phyloP scores from a whole-genome alignment of 345 rosid species.

The Moricandia arvensis region DNA sequence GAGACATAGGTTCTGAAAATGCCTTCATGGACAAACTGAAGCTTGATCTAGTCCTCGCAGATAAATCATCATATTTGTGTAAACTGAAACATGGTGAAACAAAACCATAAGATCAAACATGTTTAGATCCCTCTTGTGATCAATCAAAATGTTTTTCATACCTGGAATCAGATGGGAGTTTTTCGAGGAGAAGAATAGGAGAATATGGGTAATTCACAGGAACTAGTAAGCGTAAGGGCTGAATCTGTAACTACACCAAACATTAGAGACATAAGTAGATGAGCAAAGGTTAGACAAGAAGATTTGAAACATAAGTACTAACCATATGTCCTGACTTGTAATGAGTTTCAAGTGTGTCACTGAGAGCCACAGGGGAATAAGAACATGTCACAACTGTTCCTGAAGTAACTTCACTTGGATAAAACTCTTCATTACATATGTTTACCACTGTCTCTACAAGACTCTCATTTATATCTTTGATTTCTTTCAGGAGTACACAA shows the following conservation, averaged over 20 bases:
- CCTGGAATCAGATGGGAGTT: slow-evolving; percentile 58
- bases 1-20: slow-evolving; percentile 59
- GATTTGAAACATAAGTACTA: slow-evolving; percentile 3
- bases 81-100: slow-evolving; percentile 33
- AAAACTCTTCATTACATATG: slow-evolving; percentile 51
- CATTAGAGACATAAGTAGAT: neutral
- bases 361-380: slow-evolving; percentile 62
- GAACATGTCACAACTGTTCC: slow-evolving; percentile 66
- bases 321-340: slow-evolving; percentile 57
- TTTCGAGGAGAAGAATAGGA: slow-evolving; percentile 56
- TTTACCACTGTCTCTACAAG: slow-evolving; percentile 68
- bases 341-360: slow-evolving; percentile 54
- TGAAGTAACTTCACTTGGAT: slow-evolving; percentile 45
- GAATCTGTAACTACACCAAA: slow-evolving; percentile 62
- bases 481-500: slow-evolving; percentile 60
- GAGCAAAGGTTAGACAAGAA: neutral
- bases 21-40: slow-evolving; percentile 49
- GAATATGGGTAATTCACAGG: slow-evolving; percentile 70
- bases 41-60: slow-evolving; percentile 51
- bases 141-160: slow-evolving; percentile 16
- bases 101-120: neutral
- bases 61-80: slow-evolving; percentile 55
- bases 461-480: slow-evolving; percentile 62
- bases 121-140: neutral
- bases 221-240: slow-evolving; percentile 66